Evolutionary conservation across 352 stramenopile genomes (phyloP), one percentile per base, ranked within the genome.

Genomic region (Globisporangium middletonii): DNA sequence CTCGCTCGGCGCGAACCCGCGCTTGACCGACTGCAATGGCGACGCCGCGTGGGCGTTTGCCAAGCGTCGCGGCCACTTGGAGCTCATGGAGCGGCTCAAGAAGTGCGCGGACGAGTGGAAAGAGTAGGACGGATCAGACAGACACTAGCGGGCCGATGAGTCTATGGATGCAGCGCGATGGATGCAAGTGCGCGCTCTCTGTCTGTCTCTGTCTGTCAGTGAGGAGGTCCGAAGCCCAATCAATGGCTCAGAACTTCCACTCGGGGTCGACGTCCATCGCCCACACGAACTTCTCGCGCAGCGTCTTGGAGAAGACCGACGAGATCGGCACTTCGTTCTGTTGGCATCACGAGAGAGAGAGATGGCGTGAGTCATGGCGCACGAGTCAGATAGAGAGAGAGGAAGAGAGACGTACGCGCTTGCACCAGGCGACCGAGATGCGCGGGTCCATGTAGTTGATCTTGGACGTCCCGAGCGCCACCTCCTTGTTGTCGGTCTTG

Each of bases 401-500:
- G 12, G 57, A 1, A 44, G 0, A 13, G 55, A 92, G 67, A 98
- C 97, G 48, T 94, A 98, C 68, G 59, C 95, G 78, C 74, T 99
- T 99, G 82, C 96, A 99, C 95, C 96, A 99, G 43, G 97, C 97
- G 49, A 99, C 97, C 19, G 94, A 98, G 69, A 99, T 99, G 57
- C 98, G 90, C 23, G 98, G 98, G 75, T 99, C 98, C 97, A 99
- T 99, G 73, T 99, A 99, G 70, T 99, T 99, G 72, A 99, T 97
- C 83, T 99, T 99, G 62, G 95, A 99, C 62, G 98, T 99, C 67
- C 96, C 95, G 12, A 99, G 85, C 30, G 97, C 95, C 6, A 98
- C 94, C 64, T 99, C 95, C 69, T 99, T 99, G 78, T 99, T 99
- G 69, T 99, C 97, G 59, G 98, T 92, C 69, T 99, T 99, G 77